A percentile compares a stretch with the other conserved stretches of the same genome.
Evolutionary conservation across 1,139 yeast species (phyloP).

Genomic region (Blastobotrys capitulatus): DNA sequence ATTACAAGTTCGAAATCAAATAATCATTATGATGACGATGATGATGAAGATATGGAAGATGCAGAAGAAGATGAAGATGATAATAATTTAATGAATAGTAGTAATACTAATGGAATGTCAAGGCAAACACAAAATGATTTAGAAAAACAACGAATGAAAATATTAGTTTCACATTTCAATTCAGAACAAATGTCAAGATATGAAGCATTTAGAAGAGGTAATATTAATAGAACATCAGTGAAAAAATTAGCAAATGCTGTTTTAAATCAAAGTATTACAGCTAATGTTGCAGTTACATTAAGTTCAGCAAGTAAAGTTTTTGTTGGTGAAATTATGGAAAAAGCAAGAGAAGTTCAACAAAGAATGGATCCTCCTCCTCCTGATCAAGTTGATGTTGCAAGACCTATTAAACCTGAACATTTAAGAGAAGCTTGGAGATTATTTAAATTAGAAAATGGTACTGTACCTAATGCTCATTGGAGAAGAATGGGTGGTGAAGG

Average conservation of each 20-base stretch:
- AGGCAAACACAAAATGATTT: slow-evolving; percentile 16
- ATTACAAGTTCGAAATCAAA: background rate
- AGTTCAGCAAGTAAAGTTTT: slow-evolving; percentile 87
- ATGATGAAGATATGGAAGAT: slow-evolving; percentile 35
- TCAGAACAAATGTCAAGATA: slow-evolving; percentile 84
- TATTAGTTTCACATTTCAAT: slow-evolving; percentile 67
- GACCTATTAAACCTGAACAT: slow-evolving; percentile 78
- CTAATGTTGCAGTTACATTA: slow-evolving; percentile 71
- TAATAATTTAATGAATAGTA: slow-evolving; percentile 5
- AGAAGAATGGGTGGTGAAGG: slow-evolving; percentile 66
- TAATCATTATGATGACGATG: slow-evolving; percentile 17
- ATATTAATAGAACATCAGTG: slow-evolving; percentile 71
- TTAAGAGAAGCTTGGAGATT: slow-evolving; percentile 85
- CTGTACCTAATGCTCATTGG: slow-evolving; percentile 63
- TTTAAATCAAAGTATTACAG: slow-evolving; percentile 77
- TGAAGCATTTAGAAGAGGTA: slow-evolving; percentile 81
- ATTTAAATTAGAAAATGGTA: slow-evolving; percentile 58
- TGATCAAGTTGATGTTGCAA: slow-evolving; percentile 36
- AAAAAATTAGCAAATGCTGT: slow-evolving; percentile 77
- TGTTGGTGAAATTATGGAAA: slow-evolving; percentile 80
- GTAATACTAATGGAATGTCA: background rate
- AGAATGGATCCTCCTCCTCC: slow-evolving; percentile 27
- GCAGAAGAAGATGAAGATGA: slow-evolving; percentile 33
- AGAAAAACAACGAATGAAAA: slow-evolving; percentile 50
- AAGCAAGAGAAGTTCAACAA: slow-evolving; percentile 57